Conservation (phyloP, 352 stramenopile species). For the Phytophthora fragariae region DNA sequence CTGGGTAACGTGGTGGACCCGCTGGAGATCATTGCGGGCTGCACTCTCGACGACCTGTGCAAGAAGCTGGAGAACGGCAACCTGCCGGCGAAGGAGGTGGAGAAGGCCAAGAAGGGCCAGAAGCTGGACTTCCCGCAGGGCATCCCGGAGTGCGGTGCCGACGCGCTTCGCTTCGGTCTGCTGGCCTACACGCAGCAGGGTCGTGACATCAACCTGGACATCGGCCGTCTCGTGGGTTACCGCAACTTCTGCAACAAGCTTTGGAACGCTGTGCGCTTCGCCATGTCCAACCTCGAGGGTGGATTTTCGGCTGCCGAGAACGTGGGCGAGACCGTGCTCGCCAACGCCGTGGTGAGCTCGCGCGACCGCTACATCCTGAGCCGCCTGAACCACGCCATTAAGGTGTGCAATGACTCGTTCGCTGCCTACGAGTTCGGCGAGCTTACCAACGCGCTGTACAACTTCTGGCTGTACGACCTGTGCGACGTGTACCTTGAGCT, state of each 20-base stretch:
- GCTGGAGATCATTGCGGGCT: slow-evolving; percentile 98
- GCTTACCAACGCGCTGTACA: slow-evolving; percentile 95
- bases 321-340: slow-evolving; percentile 65
- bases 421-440: slow-evolving; percentile 96
- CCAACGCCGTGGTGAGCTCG: slow-evolving; percentile 67
- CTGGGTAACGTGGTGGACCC: slow-evolving; percentile 99
- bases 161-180: slow-evolving; percentile 98
- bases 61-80: slow-evolving; percentile 97
- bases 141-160: slow-evolving; percentile 98
- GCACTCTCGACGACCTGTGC: slow-evolving; percentile 94
- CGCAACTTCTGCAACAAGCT: slow-evolving; percentile 99
- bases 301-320: slow-evolving; percentile 64
- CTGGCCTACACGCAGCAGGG: slow-evolving; percentile 95
- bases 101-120: slow-evolving; percentile 98
- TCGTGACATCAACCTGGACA: slow-evolving; percentile 99
- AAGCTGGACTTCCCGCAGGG: slow-evolving; percentile 97
- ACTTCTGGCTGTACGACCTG: slow-evolving; percentile 99
- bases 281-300: slow-evolving; percentile 95
- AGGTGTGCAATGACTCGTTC: slow-evolving; percentile 87
- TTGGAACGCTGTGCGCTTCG: slow-evolving; percentile 99
- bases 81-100: slow-evolving; percentile 97
- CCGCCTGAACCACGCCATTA: slow-evolving; percentile 80
- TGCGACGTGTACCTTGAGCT: slow-evolving; percentile 99
- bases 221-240: slow-evolving; percentile 98
- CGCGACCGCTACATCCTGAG: slow-evolving; percentile 89